Evolutionary conservation across 1,284 basidiomycete genomes (phyloP).

Genomic region (Fomitopsis betulina): DNA sequence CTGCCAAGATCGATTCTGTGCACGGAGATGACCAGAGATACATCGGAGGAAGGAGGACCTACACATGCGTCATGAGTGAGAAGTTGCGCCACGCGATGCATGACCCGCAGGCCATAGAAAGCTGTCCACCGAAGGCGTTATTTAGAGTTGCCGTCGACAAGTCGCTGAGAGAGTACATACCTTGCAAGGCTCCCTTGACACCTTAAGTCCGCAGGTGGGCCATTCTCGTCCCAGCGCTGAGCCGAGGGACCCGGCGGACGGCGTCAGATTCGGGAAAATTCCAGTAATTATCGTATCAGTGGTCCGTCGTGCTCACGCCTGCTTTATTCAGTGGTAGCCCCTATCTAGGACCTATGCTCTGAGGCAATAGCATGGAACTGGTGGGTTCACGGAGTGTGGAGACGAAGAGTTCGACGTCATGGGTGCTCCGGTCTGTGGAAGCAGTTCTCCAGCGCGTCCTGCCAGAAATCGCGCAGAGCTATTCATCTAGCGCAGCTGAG

Average conservation of each 20-base stretch:
- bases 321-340: too few relatives aligned
- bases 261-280: background rate
- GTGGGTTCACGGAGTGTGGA: background rate
- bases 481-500: background rate
- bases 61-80: background rate
- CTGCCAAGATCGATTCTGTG: background rate
- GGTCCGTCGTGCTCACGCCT: background rate
- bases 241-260: background rate
- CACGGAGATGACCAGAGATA: background rate
- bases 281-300: background rate
- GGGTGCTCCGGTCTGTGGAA: background rate
- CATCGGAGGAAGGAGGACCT: background rate
- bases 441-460: background rate
- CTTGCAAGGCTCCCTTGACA: background rate
- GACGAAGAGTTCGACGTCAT: background rate
- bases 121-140: background rate
- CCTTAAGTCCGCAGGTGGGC: background rate
- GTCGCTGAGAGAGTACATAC: too few relatives aligned
- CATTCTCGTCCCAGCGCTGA: background rate
- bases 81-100: background rate
- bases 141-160: background rate
- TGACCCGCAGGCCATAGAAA: background rate
- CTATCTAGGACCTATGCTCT: too few relatives aligned
- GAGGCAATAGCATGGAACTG: background rate
- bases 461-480: background rate